Evolutionary conservation across 768 basidiomycete species (phyloP).

Genomic region (Sistotremastrum suecicum): DNA sequence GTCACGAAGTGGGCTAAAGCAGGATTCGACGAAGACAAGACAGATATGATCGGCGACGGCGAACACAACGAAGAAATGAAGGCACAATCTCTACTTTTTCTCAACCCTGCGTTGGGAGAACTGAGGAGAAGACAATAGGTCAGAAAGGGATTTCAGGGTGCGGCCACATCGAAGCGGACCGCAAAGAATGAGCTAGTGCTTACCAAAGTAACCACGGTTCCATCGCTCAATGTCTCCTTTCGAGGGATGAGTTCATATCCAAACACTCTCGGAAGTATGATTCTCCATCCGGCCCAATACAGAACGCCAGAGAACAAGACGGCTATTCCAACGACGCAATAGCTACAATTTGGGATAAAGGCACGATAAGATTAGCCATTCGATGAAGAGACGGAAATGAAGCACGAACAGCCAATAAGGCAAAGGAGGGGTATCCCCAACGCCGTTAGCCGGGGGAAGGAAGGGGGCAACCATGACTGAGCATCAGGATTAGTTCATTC

Average conservation of each 20-base stretch:
- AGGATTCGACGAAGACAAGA: too few relatives aligned
- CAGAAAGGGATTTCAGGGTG: too few relatives aligned
- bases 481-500: not conserved
- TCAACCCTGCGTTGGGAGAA: too few relatives aligned
- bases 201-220: constrained; percentile 6
- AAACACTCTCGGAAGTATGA: constrained; percentile 3
- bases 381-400: constrained; percentile 5
- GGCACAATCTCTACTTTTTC: too few relatives aligned
- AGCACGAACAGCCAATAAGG: constrained; percentile 3
- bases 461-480: constrained; percentile 10
- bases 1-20: too few relatives aligned
- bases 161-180: too few relatives aligned
- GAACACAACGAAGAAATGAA: too few relatives aligned
- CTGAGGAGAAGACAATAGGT: too few relatives aligned
- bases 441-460: constrained; percentile 8
- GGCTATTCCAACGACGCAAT: not conserved
- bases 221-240: constrained; percentile 4
- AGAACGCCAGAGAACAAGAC: constrained; percentile 1
- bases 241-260: constrained; percentile 5
- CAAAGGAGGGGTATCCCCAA: constrained; percentile 8
- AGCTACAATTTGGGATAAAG: too few relatives aligned
- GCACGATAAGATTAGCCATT: constrained; percentile 19
- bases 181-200: not conserved
- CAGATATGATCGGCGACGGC: too few relatives aligned
- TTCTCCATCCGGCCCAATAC: constrained; percentile 5